Evolutionary conservation across 441 rosid species (phyloP), one percentile per base, ranked within the genome.

Genomic region (Pelargonium cotyledonis): DNA sequence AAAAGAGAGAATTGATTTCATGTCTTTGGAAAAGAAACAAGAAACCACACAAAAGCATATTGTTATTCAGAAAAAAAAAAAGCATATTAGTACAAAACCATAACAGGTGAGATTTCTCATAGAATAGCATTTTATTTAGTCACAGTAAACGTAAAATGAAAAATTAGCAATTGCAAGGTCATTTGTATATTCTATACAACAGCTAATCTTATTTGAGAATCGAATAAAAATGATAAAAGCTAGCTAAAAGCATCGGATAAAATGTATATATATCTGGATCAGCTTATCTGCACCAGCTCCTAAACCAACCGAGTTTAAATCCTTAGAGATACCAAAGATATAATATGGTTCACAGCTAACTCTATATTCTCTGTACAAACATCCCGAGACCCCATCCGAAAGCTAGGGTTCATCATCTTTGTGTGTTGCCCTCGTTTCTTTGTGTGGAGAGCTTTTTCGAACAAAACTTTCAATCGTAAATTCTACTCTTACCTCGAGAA

Each of bases 301-400:
- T 47, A 3, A 4, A 47, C 2, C 14, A 1, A 47, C 4, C n/a
- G 18, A 51, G 5, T 63, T 66, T 63, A 1, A 21, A 31, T 63
- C 5, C 2, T 63, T 65, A 41, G 58, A 8, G 40, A 29, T 31
- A 53, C 63, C 61, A 14, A 72, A 26, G 29, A 23, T 23, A 70
- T 72, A 77, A 66, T 15, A 63, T n/a, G 44, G 44, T 69, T 72
- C 62, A 68, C 44, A 43, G 14, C 61, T 70, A 65, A 71, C 79
- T 78, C 85, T 76, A 65, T 58, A 41, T 63, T 15, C 68, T 70
- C 72, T 75, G 74, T 77, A 77, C 77, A 74, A 44, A 51, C 65
- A 40, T 67, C 63, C 68, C 65, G 70, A 31, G 76, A 69, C 65
- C 64, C 72, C 6, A 47, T 51, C 6, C 40, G 78, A 80, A 68